Percentiles rank a stretch among this genome's conserved stretches.
Conservation (phyloP, 257 asterid species). For the Pogostemon cablin region DNA sequence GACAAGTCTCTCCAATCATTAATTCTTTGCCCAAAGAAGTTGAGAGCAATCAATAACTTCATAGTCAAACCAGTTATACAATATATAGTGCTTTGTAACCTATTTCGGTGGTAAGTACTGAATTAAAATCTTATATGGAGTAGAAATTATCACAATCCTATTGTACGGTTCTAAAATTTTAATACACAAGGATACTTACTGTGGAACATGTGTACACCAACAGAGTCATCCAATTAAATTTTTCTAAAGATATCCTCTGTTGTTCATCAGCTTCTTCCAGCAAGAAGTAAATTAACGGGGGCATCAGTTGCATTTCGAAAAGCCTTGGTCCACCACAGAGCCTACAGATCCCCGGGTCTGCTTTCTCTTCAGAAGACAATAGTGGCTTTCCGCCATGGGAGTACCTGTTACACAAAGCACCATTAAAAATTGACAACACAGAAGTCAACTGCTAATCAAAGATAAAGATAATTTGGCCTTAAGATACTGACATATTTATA, state of each 20-base stretch:
- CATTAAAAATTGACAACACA: not conserved
- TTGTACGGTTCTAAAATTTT: not conserved
- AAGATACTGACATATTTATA: not conserved
- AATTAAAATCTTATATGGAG: not conserved
- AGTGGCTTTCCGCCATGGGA: conserved; percentile 77
- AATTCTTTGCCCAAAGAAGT: not conserved
- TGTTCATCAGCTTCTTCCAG: conserved; percentile 57
- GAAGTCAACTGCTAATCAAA: not conserved
- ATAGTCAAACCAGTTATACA: not conserved
- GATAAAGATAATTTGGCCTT: not conserved
- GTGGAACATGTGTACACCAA: conserved; percentile 75
- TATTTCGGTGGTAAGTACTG: not conserved
- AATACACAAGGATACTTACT: conserved; percentile 43
- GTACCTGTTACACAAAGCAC: conserved; percentile 51
- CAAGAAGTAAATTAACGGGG: conserved; percentile 76
- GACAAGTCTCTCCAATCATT: not conserved
- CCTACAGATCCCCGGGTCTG: conserved; percentile 56
- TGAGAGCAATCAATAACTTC: not conserved
- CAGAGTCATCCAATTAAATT: conserved; percentile 73
- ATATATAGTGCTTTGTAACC: not conserved
- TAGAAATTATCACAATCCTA: not conserved
- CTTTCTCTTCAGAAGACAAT: conserved; percentile 53
- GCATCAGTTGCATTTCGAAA: conserved; percentile 92
- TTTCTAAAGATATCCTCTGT: conserved; percentile 50
- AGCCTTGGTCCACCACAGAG: conserved; percentile 71